Evolutionary conservation across 2,329 filamentous ascomycete species (phyloP).

Genomic region (Fusarium sp.): DNA sequence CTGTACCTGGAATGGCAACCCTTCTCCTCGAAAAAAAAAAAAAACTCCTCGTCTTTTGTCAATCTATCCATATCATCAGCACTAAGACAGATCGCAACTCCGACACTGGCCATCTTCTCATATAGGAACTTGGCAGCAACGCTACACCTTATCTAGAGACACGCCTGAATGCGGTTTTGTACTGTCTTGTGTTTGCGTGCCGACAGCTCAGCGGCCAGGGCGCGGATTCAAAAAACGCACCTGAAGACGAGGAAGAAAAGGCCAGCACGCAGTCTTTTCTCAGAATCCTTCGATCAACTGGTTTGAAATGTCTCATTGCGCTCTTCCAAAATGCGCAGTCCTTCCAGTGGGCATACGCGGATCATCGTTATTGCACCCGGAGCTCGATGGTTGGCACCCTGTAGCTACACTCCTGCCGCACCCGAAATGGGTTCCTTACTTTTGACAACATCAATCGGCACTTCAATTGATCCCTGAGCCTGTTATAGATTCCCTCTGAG

Average conservation of each 20-base stretch:
- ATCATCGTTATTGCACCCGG: too few species aligned
- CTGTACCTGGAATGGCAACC: too few species aligned
- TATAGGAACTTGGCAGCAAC: constrained; percentile 84
- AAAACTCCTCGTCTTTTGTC: too few species aligned
- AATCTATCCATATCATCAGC: too few species aligned
- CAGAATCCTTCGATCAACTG: constrained; percentile 76
- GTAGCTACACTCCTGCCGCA: too few species aligned
- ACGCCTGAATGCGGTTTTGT: constrained; percentile 83
- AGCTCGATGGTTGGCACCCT: too few species aligned
- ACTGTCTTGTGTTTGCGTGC: constrained; percentile 82
- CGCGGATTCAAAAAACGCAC: constrained; percentile 54
- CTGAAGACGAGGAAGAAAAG: constrained; percentile 61
- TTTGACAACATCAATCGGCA: constrained; percentile 24
- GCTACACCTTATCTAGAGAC: constrained; percentile 77
- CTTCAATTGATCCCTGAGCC: constrained; percentile 26
- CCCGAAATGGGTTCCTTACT: too few species aligned
- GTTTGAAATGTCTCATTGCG: constrained; percentile 85
- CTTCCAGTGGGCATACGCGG: constrained; percentile 81
- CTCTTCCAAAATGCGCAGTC: constrained; percentile 81
- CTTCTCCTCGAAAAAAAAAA: too few species aligned
- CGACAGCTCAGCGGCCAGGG: constrained; percentile 66
- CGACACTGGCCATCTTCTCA: too few species aligned
- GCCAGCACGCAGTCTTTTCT: constrained; percentile 70
- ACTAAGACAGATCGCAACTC: too few species aligned
- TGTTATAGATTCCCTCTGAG: constrained; percentile 4